Evolutionary conservation across 176 grass and related monocot species (phyloP).

Genomic region (Aechmea fasciata): DNA sequence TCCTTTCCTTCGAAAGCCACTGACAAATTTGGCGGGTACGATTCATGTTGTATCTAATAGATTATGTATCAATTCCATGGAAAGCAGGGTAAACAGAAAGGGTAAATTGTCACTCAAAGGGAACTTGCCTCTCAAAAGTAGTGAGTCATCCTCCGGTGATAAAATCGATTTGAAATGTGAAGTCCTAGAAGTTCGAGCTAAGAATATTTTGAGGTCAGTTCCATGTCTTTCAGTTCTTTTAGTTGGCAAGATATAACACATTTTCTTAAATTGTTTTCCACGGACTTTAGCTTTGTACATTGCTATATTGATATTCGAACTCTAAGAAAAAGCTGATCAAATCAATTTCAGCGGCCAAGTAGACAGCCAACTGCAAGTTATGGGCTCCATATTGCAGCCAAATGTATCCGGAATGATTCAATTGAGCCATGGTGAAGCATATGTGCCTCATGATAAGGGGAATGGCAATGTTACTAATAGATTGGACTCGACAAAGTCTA

Average conservation of each 20-base stretch:
- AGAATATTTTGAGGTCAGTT: constrained; percentile 81
- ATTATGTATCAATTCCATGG: constrained; percentile 75
- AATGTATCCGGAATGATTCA: constrained; percentile 85
- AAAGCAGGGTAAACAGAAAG: constrained; percentile 92
- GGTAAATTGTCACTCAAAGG: constrained; percentile 91
- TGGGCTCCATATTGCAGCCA: constrained; percentile 83
- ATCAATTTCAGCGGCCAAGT: constrained; percentile 70
- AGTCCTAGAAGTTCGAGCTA: constrained; percentile 86
- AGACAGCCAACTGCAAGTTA: constrained; percentile 82
- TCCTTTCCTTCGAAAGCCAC: constrained; percentile 70
- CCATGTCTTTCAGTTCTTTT: neutral
- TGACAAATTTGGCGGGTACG: constrained; percentile 76
- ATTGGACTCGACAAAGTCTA: constrained; percentile 44
- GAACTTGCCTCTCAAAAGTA: constrained; percentile 69
- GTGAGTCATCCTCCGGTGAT: constrained; percentile 60
- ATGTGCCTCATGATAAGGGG: constrained; percentile 97
- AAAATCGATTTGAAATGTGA: constrained; percentile 99
- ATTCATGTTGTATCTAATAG: constrained; percentile 77
- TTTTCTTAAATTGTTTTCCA: neutral
- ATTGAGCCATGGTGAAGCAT: constrained; percentile 88
- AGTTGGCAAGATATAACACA: neutral
- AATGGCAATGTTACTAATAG: constrained; percentile 58
- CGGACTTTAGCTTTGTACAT: no score
- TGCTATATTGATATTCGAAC: no score
- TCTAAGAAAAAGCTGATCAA: no score